Evolutionary conservation across 2,329 filamentous ascomycete genomes (phyloP).

Genomic region (Fusarium gaditjirri): DNA sequence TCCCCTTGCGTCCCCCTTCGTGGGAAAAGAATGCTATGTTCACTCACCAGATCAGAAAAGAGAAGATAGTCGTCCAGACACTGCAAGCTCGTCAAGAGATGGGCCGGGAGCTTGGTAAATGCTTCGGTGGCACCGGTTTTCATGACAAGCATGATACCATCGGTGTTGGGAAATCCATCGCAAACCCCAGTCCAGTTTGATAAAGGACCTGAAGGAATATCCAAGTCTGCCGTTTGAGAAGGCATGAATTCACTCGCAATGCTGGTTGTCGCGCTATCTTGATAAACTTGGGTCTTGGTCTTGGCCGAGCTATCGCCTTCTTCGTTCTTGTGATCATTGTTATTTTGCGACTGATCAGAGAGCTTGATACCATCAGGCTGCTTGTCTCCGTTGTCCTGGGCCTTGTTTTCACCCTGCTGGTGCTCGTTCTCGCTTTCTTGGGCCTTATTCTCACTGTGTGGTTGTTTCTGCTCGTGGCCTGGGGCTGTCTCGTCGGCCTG

Average conservation of each 20-base stretch:
- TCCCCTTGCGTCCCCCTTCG: background rate
- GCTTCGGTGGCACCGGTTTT: conserved; percentile 69
- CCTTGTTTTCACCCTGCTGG: background rate
- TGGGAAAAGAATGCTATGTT: background rate
- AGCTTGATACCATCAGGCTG: background rate
- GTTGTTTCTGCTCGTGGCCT: background rate
- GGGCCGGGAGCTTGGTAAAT: conserved; percentile 64
- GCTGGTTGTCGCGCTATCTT: background rate
- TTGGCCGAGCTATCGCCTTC: background rate
- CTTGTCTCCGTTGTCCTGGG: conserved; percentile 31
- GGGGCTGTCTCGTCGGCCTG: background rate
- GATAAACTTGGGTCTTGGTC: background rate
- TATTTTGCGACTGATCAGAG: conserved; percentile 7
- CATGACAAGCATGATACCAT: conserved; percentile 62
- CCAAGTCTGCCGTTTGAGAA: conserved; percentile 14
- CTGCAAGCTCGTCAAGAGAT: conserved; percentile 64
- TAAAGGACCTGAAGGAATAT: conserved; percentile 24
- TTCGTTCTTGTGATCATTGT: conserved; percentile 8
- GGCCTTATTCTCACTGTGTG: background rate
- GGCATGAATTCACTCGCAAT: conserved; percentile 1
- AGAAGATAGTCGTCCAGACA: conserved; percentile 66
- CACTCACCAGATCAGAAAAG: conserved; percentile 64
- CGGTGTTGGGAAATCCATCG: conserved; percentile 54
- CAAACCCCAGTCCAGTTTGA: conserved; percentile 45
- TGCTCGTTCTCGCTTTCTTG: conserved; percentile 11